Evolutionary conservation across 768 basidiomycete genomes (phyloP).

Genomic region (Psilocybe tampanensis): DNA sequence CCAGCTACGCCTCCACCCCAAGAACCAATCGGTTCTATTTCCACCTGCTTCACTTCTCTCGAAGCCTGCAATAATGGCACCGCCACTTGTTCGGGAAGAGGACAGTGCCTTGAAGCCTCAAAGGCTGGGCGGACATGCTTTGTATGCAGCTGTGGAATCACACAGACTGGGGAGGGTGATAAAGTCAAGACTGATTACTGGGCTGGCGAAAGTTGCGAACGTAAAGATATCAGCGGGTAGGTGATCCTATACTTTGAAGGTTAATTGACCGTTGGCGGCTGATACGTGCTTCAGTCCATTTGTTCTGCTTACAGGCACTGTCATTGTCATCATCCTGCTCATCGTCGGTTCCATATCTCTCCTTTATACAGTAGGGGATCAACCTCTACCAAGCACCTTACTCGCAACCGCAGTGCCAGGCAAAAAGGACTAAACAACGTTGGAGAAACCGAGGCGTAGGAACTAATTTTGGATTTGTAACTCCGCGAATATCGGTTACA

Average conservation of each 20-base stretch:
- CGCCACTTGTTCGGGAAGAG: constrained; percentile 67
- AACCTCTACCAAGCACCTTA: constrained; percentile 75
- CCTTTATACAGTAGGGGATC: constrained; percentile 60
- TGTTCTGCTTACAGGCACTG: constrained; percentile 71
- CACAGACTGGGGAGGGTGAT: constrained; percentile 50
- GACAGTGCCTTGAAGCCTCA: constrained; percentile 61
- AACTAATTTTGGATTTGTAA: not conserved
- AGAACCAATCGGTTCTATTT: constrained; percentile 58
- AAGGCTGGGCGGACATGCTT: constrained; percentile 62
- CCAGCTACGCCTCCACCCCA: constrained; percentile 42
- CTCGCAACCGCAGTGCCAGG: constrained; percentile 56
- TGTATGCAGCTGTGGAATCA: constrained; percentile 52
- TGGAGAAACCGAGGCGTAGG: not conserved
- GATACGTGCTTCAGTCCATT: constrained; percentile 56
- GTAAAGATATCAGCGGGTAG: constrained; percentile 80
- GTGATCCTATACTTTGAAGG: constrained; percentile 29
- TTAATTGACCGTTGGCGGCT: constrained; percentile 9
- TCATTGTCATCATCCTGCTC: constrained; percentile 63
- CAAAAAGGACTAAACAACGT: constrained; percentile 50
- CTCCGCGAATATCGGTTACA: constrained; percentile 3
- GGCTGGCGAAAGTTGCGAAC: constrained; percentile 78
- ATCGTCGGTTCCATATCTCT: constrained; percentile 69
- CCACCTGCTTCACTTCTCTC: constrained; percentile 61
- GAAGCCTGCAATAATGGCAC: constrained; percentile 66
- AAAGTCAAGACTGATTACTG: constrained; percentile 64